Evolutionary conservation across 139 green algal species (phyloP), one percentile per base, ranked within the genome.

Genomic region (Chlorella sp.): DNA sequence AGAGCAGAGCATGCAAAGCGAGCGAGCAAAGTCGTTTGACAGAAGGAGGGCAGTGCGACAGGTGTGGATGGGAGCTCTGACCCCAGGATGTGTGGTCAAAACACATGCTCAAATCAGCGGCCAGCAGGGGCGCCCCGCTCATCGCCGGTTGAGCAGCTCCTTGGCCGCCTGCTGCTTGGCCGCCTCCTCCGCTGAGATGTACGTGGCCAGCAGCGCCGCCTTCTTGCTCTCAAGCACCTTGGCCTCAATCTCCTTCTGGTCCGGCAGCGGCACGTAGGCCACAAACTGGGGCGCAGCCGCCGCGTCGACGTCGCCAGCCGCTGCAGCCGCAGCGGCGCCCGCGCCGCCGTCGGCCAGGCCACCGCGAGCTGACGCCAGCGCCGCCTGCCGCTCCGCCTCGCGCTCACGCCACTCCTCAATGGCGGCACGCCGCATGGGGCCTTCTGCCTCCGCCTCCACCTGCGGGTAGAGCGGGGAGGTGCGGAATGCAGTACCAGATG

Each of bases 201-300:
- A 99, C 86, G 97, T 97, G 5, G 85, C 67, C 79, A 99, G 80
- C 76, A 99, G 88, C 63, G 96, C 92, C 25, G 86, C 73, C 85
- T 99, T 99, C 90, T 99, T 99, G 90, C 95, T 97, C 80, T 96
- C 90, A 82, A 99, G 80, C 64, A 99, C 93, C 38, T 90, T 89
- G 60, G 86, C 74, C 93, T 99, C 97, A 80, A 99, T 99, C 70
- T 96, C 93, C 74, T 96, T 93, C 65, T 97, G 86, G 68, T 98
- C 97, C 0, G 97, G 97, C 71, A 99, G 89, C 20, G 96, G 94
- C 71, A 99, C 97, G 83, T 98, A 98, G 1, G 97, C 95, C 38
- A 98, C 92, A 89, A 97, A 99, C 87, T 94, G 90, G 25, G 15
- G 44, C 63, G 18, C 67, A n/a, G n/a, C 69, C 57, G 26, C 80